Evolutionary conservation across 192 early-diverging fungal species (phyloP).

Genomic region (Pilobolus umbonatus): DNA sequence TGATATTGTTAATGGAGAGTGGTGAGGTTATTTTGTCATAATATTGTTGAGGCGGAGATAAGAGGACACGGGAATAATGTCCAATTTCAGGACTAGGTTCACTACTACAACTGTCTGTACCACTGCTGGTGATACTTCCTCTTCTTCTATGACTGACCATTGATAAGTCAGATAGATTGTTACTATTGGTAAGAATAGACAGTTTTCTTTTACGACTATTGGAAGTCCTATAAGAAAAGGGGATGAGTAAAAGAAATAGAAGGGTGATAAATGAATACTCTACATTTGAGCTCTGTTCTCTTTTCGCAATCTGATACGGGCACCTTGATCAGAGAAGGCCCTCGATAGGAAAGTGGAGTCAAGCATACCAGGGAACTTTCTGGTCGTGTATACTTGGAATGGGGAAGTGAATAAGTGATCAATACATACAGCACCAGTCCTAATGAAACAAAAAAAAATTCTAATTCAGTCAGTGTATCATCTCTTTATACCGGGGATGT

Average conservation of each 20-base stretch:
- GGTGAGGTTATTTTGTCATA: not conserved
- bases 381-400: slow-evolving; percentile 81
- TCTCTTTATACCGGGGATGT: not conserved
- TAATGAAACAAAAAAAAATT: not conserved
- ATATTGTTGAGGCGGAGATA: not conserved
- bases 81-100: not conserved
- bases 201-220: slow-evolving; percentile 11
- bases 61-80: not conserved
- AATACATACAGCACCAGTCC: slow-evolving; percentile 12
- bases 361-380: slow-evolving; percentile 90
- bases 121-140: slow-evolving; percentile 10
- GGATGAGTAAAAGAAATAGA: not conserved
- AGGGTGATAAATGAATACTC: not conserved
- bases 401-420: slow-evolving; percentile 66
- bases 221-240: slow-evolving; percentile 1
- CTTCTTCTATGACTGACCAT: not conserved
- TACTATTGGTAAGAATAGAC: no score
- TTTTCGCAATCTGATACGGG: slow-evolving; percentile 88
- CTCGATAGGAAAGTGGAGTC: slow-evolving; percentile 85
- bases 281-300: slow-evolving; percentile 54
- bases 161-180: no score
- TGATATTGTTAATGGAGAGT: not conserved
- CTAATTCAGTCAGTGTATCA: not conserved
- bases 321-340: slow-evolving; percentile 89
- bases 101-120: slow-evolving; percentile 1